Evolutionary conservation across 345 rosid species (phyloP), one percentile per base, ranked within the genome.

Genomic region (Sisymbrium altissimum): DNA sequence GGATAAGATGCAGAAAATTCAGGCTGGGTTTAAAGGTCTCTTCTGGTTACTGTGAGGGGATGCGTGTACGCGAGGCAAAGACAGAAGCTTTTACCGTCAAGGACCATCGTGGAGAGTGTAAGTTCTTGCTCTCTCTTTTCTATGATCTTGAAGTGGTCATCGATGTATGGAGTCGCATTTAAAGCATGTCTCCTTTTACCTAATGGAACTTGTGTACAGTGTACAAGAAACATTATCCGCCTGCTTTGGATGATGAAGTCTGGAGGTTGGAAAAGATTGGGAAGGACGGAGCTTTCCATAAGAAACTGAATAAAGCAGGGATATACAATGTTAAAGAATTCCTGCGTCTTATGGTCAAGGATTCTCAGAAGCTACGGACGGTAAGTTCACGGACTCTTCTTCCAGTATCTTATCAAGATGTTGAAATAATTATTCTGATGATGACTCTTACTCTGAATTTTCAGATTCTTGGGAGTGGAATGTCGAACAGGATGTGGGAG

Each of bases 401-500:
- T 59, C 58, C 21, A 58, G 17, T 50, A 49, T 46, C 36, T 17
- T 72, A 14, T 6, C 59, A 56, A 23, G 43, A 45, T 77, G 23
- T 55, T 52, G 23, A n/a, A 46, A 30, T 25, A 8, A 0, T 43
- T 1, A 54, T 71, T 14, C 38, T 63, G 71, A 23, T 80, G 71
- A 23, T 80, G 65, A 65, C 39, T 73, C 15, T 30, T 48, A 30
- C 41, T 59, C 18, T 76, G 17, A 48, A 70, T 80, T 3, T 81
- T 74, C 76, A 95, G 99, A 90, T 92, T 82, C 97, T 95, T 78
- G 99, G 99, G 72, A 92, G 97, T 66, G 98, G 99, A 48, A 95
- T 95, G 99, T 96, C 99, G 17, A 96, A 96, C 75, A 90, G 94
- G 83, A 96, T 92, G 99, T 96, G 99, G 99, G 98, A 92, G 64